Evolutionary conservation across 306 rosid genomes (phyloP).

Genomic region (Carpinus fangiana): DNA sequence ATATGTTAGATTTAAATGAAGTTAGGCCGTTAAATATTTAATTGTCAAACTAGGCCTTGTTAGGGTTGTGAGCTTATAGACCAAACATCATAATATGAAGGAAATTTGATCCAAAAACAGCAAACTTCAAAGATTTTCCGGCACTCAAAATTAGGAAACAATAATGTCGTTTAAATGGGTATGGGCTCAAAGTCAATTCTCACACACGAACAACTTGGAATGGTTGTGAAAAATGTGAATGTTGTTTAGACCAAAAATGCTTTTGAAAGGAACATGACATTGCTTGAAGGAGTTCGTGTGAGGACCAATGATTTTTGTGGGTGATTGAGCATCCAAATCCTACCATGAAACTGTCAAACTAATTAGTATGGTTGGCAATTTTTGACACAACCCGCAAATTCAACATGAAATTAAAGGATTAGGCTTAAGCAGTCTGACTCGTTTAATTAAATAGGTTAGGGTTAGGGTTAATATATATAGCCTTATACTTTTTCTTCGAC

Average conservation of each 20-base stretch:
- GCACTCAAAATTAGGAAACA: not conserved
- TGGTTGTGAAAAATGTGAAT: not conserved
- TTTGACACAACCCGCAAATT: no score
- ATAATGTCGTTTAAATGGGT: not conserved
- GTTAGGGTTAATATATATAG: no score
- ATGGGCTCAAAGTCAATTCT: not conserved
- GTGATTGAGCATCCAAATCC: constrained; percentile 22
- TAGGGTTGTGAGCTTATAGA: not conserved
- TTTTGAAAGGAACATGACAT: no score
- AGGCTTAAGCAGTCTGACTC: no score
- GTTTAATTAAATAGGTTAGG: no score
- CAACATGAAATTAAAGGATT: no score
- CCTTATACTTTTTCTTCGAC: no score
- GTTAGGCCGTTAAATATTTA: not conserved
- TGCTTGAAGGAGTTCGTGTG: no score
- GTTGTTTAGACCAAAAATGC: no score
- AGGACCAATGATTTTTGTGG: constrained; percentile 13
- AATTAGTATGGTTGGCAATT: no score
- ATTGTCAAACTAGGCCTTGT: not conserved
- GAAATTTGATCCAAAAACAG: not conserved
- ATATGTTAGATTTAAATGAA: not conserved
- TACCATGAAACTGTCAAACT: not conserved
- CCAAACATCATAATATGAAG: not conserved
- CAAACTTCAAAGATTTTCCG: not conserved
- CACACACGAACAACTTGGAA: not conserved